These are phyloP conservation scores for Dictyophora rubrovolvata DNA, from an alignment of 768 basidiomycete species.

Conservation along the genomic window DNA sequence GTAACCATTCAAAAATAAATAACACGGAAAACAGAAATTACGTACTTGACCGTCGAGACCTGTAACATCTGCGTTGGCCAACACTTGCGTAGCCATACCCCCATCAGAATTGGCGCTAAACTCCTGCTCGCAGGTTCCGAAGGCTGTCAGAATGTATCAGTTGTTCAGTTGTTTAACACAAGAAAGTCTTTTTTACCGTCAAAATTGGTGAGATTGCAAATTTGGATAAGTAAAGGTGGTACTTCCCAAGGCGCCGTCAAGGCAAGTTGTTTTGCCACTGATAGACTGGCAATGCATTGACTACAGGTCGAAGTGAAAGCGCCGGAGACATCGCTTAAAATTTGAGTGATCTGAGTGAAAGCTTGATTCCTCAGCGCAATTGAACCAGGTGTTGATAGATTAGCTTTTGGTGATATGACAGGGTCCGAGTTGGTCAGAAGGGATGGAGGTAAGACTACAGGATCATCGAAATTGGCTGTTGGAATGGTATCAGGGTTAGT, in stretches of 20 bases:
- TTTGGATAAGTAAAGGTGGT: slow-evolving; percentile 5
- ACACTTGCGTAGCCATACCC: slow-evolving; percentile 10
- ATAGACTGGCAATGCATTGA: slow-evolving; percentile 8
- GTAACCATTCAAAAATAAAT: neutral
- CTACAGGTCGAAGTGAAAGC: neutral
- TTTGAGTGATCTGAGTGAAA: slow-evolving; percentile 2
- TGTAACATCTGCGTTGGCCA: slow-evolving; percentile 9
- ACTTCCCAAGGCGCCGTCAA: slow-evolving; percentile 11
- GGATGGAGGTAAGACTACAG: slow-evolving; percentile 10
- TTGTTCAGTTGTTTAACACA: neutral
- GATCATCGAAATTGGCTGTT: slow-evolving; percentile 9
- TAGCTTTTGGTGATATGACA: neutral
- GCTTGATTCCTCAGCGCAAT: slow-evolving; percentile 2
- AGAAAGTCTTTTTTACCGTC: neutral
- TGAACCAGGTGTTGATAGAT: slow-evolving; percentile 9
- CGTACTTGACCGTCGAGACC: slow-evolving; percentile 11
- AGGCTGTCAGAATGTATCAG: slow-evolving; percentile 1
- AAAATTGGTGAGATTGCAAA: slow-evolving; percentile 10
- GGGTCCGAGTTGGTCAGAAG: neutral
- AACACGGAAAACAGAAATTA: neutral
- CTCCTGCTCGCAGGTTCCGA: slow-evolving; percentile 9
- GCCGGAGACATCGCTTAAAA: slow-evolving; percentile 1
- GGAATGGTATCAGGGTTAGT: slow-evolving; percentile 12
- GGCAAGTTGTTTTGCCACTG: slow-evolving; percentile 7
- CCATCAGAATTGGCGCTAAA: slow-evolving; percentile 10